Base-by-base conservation (phyloP, 805 yeast species). In the Brettanomyces bruxellensis region DNA sequence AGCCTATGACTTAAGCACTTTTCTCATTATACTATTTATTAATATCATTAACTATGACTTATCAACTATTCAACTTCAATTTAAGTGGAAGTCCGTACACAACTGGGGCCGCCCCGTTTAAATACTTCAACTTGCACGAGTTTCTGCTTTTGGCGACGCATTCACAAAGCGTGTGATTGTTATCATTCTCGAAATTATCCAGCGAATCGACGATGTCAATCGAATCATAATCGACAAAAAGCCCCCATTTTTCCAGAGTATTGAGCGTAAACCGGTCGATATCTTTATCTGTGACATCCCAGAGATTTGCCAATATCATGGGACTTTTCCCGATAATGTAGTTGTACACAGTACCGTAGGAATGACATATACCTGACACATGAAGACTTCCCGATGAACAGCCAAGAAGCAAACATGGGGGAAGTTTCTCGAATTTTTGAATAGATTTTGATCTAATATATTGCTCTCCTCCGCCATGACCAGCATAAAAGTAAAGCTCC, bases 231-330 rank as follows among this genome's bases (percentile, higher is more conserved):
- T 61, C 67, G 13, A 55, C 60, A 40, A 73, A 58, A 12, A 86
- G 59, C 0, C 93, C 93, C 82, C 93, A 83, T 49, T 71, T 68
- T 3, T 72, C 71, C 52, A 93, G 73, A 36, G 86, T 60, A 3
- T 75, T 67, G 8, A 72, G 49, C 24, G 87, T 83, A 54, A 90
- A 88, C 54, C 72, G 73, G 62, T 93, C 98, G 44, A 88, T 86
- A 61, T 93, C 99, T 53, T 86, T 89, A 63, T 93, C 98, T 0
- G 98, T 93, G 4, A 93, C 97, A 62, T 89, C 96, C 99, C 99
- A 93, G 47, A 93, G 64, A 56, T 87, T 88, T 0, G 87, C 96
- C 35, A 93, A 66, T 1, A 88, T 73, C 79, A 85, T 73, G 0
- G 95, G 93, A 42, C 87, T 77, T 0, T 95, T 95, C 23, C 89